Evolutionary conservation across 331 rosid species (phyloP).

Genomic region (Rhamnella rubrinervis): DNA sequence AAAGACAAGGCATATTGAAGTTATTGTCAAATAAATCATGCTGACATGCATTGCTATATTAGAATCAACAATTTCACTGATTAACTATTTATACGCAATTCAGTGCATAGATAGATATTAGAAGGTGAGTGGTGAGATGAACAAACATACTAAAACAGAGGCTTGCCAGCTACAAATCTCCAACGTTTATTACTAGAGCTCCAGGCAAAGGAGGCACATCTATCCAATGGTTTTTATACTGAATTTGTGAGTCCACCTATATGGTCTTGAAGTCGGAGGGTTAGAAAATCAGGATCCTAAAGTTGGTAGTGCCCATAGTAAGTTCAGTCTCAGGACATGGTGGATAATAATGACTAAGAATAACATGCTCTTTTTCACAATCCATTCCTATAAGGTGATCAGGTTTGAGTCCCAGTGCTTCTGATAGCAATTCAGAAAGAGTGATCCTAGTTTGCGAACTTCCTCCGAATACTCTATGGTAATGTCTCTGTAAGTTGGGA

Average conservation of each 20-base stretch:
- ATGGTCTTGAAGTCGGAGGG: constrained; percentile 20
- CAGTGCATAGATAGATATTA: background rate
- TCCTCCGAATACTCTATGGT: constrained; percentile 1
- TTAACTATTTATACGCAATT: background rate
- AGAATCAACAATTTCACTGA: background rate
- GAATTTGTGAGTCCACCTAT: constrained; percentile 20
- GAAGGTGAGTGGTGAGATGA: background rate
- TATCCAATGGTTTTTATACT: constrained; percentile 8
- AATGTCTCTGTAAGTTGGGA: constrained; percentile 16
- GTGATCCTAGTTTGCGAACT: constrained; percentile 12
- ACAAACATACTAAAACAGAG: background rate
- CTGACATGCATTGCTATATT: too few relatives aligned
- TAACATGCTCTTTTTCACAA: constrained; percentile 11
- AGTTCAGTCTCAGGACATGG: constrained; percentile 25
- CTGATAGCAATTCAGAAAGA: constrained; percentile 24
- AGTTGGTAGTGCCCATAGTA: constrained; percentile 12
- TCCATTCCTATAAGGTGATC: constrained; percentile 1
- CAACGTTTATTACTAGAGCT: constrained; percentile 20
- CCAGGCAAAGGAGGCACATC: constrained; percentile 6
- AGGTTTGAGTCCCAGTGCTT: constrained; percentile 19
- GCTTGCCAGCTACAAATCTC: constrained; percentile 24
- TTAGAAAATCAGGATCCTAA: constrained; percentile 6
- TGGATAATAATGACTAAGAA: constrained; percentile 1
- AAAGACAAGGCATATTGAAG: too few relatives aligned
- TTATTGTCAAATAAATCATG: too few relatives aligned